A percentile compares a stretch with the other conserved stretches of the same genome.
Evolutionary conservation across 2,329 filamentous ascomycete species (phyloP).

Genomic region (Acarospora socialis): DNA sequence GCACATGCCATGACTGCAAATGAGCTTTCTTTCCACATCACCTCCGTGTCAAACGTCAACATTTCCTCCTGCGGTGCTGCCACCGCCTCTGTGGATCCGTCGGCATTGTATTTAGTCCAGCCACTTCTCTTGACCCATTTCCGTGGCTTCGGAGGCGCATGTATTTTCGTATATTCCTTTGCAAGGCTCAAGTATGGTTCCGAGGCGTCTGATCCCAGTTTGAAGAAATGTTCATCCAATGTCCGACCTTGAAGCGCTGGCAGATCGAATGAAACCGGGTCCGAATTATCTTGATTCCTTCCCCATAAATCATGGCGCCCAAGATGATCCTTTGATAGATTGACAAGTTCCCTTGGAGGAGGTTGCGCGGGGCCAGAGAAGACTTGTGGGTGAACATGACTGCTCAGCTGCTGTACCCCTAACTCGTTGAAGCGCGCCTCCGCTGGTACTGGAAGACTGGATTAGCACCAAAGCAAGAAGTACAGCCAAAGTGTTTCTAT

Average conservation of each 20-base stretch:
- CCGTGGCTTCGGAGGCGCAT: slow-evolving; percentile 45
- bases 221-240: slow-evolving; percentile 88
- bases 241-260: slow-evolving; percentile 64
- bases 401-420: slow-evolving; percentile 84
- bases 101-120: slow-evolving; percentile 81
- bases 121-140: slow-evolving; percentile 70
- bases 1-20: slow-evolving; percentile 97
- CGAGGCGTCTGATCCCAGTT: slow-evolving; percentile 69
- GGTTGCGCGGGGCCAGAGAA: slow-evolving; percentile 40
- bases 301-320: slow-evolving; percentile 72
- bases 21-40: slow-evolving; percentile 84
- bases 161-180: slow-evolving; percentile 54
- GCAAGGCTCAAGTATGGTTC: slow-evolving; percentile 69
- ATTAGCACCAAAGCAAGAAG: neutral
- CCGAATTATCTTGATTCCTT: slow-evolving; percentile 65
- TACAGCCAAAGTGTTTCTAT: neutral
- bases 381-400: slow-evolving; percentile 66
- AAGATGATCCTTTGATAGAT: slow-evolving; percentile 70
- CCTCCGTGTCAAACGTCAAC: slow-evolving; percentile 90
- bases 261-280: slow-evolving; percentile 73
- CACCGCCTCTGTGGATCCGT: slow-evolving; percentile 59
- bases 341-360: slow-evolving; percentile 57
- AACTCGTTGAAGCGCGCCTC: slow-evolving; percentile 76
- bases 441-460: slow-evolving; percentile 21
- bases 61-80: slow-evolving; percentile 65